These are phyloP conservation scores for Macrophomina phaseolina DNA, from an alignment of 2,329 filamentous ascomycete species.

Conservation along the genomic window DNA sequence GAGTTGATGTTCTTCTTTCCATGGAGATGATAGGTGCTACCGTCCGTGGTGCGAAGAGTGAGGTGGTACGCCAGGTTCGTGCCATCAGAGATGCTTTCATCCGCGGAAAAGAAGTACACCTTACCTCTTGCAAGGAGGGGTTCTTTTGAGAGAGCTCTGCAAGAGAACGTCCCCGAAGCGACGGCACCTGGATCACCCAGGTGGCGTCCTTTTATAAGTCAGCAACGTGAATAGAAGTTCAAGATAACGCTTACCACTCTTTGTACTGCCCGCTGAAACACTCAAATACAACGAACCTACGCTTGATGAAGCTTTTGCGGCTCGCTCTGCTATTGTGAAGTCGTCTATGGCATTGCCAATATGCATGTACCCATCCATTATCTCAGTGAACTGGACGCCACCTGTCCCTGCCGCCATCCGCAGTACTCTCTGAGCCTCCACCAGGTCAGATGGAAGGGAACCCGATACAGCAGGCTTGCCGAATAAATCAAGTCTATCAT, in stretches of 20 bases:
- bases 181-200: slow-evolving; percentile 52
- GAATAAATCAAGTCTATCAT: slow-evolving; percentile 29
- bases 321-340: slow-evolving; percentile 51
- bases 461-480: slow-evolving; percentile 24
- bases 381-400: slow-evolving; percentile 67
- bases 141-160: slow-evolving; percentile 44
- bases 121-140: slow-evolving; percentile 66
- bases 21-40: slow-evolving; percentile 62
- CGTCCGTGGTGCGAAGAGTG: slow-evolving; percentile 62
- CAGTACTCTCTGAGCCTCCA: slow-evolving; percentile 29
- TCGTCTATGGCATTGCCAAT: slow-evolving; percentile 56
- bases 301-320: slow-evolving; percentile 28
- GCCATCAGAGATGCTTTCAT: slow-evolving; percentile 61
- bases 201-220: too few species aligned
- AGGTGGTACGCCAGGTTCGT: slow-evolving; percentile 67
- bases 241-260: background rate
- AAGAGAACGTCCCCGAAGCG: slow-evolving; percentile 66
- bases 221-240: too few species aligned
- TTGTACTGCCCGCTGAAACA: slow-evolving; percentile 12
- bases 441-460: background rate
- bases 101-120: slow-evolving; percentile 63
- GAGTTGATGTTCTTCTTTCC: slow-evolving; percentile 69
- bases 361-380: slow-evolving; percentile 66
- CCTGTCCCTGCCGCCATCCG: slow-evolving; percentile 30
- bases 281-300: slow-evolving; percentile 34